phyloP scores from a whole-genome alignment of 225 moss, liverwort and hornwort genomes.

The Thuidium tamariscinum region DNA sequence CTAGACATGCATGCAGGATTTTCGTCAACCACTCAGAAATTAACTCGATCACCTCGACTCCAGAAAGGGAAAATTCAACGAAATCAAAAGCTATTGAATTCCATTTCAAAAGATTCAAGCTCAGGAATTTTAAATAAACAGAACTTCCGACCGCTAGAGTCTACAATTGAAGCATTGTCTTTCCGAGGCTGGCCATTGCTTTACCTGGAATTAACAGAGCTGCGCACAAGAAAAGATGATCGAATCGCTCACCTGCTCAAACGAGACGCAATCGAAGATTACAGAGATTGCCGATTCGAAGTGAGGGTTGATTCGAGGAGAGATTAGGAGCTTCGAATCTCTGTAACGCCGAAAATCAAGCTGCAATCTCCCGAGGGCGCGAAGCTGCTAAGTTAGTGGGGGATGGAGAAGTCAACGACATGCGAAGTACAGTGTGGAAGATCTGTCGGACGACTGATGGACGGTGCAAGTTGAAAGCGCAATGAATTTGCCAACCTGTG shows the following conservation, averaged over 20 bases:
- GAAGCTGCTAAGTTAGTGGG: background rate
- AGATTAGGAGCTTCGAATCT: background rate
- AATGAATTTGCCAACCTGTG: background rate
- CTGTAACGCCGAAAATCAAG: background rate
- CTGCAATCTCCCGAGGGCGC: background rate
- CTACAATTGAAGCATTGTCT: background rate
- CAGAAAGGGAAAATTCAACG: background rate
- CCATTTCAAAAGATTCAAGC: background rate
- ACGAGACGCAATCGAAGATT: background rate
- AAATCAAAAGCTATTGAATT: background rate
- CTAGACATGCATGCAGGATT: background rate
- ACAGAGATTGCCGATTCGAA: background rate
- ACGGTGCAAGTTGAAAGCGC: background rate
- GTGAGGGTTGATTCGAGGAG: background rate
- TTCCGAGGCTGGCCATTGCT: background rate
- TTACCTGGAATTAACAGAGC: too few species aligned
- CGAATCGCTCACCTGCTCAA: background rate
- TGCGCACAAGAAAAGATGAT: background rate
- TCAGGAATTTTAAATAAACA: background rate
- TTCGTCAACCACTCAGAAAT: background rate
- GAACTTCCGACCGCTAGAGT: background rate
- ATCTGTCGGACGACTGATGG: background rate
- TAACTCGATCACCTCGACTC: background rate
- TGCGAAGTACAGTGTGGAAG: background rate
- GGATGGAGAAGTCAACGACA: background rate